Conservation (phyloP, 2,329 filamentous ascomycete genomes). For the Rasamsonia emersonii region DNA sequence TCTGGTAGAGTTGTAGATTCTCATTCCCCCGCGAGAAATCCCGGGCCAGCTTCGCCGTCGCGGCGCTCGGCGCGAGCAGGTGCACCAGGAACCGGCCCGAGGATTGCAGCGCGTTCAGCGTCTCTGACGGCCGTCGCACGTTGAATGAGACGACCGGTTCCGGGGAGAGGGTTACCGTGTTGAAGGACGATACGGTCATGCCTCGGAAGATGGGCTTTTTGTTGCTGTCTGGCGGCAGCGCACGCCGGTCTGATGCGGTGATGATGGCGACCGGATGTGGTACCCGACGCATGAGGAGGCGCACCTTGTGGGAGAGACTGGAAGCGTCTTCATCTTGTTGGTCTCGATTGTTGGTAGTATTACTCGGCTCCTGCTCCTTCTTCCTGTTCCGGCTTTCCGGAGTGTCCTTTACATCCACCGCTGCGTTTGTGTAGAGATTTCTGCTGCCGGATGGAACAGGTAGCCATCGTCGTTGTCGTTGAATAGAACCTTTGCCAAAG, state of each 20-base stretch:
- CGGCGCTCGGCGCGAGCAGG: constrained; percentile 32
- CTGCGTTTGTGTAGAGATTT: too few species aligned
- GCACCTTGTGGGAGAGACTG: constrained; percentile 22
- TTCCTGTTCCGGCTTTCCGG: too few species aligned
- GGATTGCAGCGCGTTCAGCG: constrained; percentile 43
- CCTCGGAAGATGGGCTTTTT: constrained; percentile 35
- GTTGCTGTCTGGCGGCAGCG: constrained; percentile 10
- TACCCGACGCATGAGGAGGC: constrained; percentile 45
- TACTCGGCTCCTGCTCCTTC: too few species aligned
- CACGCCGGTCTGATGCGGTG: constrained; percentile 35
- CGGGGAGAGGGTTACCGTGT: constrained; percentile 48
- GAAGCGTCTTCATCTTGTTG: constrained; percentile 2
- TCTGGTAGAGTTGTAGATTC: constrained; percentile 19
- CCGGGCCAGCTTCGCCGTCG: constrained; percentile 28
- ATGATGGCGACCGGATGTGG: constrained; percentile 51
- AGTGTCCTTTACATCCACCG: too few species aligned
- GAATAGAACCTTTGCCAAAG: too few species aligned
- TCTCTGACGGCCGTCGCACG: constrained; percentile 48
- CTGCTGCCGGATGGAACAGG: too few species aligned
- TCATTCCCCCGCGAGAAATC: constrained; percentile 34
- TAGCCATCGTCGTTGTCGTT: too few species aligned
- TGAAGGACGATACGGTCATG: constrained; percentile 56
- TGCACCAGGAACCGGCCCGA: constrained; percentile 44
- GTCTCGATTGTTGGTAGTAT: constrained; percentile 1
- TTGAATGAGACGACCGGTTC: constrained; percentile 54